Base-by-base conservation (phyloP, 2,329 filamentous ascomycete genomes). In the Fusarium concolor region DNA sequence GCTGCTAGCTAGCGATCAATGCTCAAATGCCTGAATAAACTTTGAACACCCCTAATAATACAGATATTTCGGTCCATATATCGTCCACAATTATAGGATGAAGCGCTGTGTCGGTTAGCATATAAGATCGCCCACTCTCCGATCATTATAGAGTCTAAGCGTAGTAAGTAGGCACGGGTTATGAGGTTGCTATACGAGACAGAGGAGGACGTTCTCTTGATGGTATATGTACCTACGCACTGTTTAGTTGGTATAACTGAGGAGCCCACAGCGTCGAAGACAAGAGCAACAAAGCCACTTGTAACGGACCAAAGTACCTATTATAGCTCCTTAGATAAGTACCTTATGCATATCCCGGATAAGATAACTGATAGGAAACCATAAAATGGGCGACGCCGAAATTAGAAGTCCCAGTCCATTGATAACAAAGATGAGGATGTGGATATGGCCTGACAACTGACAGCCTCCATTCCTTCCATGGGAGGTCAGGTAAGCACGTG, bases 361-460 rank as follows among this genome's bases (percentile, higher is more conserved):
- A 20, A 42, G 28, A 33, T 39, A 18, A 29, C 18, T 26, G 17
- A 47, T 15, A 17, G 18, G 22, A 33, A 26, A 22, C 18, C 43
- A 59, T 22, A 14, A 45, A 58, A 56, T 26, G 22, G 28, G 28
- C 31, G n/a, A 42, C 17, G 38, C 53, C 56, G 56, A 42, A 35
- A 58, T 58, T 58, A 58, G 28, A 54, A 61, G 33, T 41, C 45
- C 22, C 10, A 10, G 28, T 29, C 28, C 17, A 61, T 41, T 41
- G 15, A 33, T 20, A 12, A 54, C 35, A 60, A 57, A 49, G 52
- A n/a, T n/a, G 24, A 44, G 20, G 28, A 60, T 12, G 33, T 49
- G n/a, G 47, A 42, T n/a, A 51, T 51, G 26, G 47, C 35, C 47
- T 43, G 47, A 51, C 52, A 50, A 24, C 38, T 35, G 33, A 29